Base-by-base conservation (phyloP, 192 early-diverging fungal species). In the Spinellus fusiger region DNA sequence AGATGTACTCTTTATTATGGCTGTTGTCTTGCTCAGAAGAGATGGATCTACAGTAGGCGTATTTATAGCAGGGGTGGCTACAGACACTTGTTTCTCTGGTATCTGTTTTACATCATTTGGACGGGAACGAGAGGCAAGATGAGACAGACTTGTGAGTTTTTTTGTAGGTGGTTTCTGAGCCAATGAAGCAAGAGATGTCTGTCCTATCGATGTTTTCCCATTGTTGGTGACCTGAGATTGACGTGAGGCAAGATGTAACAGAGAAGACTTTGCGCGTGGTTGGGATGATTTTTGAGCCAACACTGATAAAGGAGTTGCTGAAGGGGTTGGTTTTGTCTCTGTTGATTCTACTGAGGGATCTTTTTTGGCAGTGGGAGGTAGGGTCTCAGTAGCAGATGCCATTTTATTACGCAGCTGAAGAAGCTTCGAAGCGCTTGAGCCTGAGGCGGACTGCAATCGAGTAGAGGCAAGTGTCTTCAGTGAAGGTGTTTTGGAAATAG, bases 371-470 rank as follows among this genome's bases (percentile, higher is more conserved):
- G 34, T 23, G 28, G 40, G 33, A 27, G 56, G 51, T 44, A 56
- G 64, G 15, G 46, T 58, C 49, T 61, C 44, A 55, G 49, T 66
- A 44, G 35, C 47, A 52, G 50, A 50, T 27, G 49, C 46, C 40
- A 44, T 44, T 18, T 44, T 44, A 2, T 12, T 12, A n/a, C 40
- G 40, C 40, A 44, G 10, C 10, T 44, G 40, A 44, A 44, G 40
- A 44, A 44, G 40, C 3, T 18, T 44, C 3, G 40, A 44, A 12
- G 15, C 40, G 18, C 40, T 18, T n/a, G 40, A 44, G 13, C 40
- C 40, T 10, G 40, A 44, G 3, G 40, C 10, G 13, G 40, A 18
- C 2, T 18, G 40, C 3, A 18, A n/a, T 3, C 10, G 40, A n/a
- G 18, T 44, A n/a, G 15, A 12, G 1, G 40, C 13, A 12, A 44